Conservation (phyloP, 108 stramenopile genomes). For the Nannochloropsis gaditana region DNA sequence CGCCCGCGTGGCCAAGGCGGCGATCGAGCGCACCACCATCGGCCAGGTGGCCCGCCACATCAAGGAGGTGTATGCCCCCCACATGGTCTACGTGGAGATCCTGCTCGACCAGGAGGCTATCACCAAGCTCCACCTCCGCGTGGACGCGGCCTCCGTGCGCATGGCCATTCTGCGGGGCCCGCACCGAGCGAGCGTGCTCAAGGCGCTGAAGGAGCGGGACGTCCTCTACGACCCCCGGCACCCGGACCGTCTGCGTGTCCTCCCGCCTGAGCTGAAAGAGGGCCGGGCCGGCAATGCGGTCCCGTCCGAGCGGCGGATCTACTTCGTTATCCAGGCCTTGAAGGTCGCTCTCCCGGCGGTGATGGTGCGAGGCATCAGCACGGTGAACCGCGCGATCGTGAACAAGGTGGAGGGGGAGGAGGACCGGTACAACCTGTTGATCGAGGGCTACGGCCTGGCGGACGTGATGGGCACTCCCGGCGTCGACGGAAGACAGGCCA, state of each 20-base stretch:
- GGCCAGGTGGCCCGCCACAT: constrained; percentile 80
- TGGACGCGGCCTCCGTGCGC: constrained; percentile 63
- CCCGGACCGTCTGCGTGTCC: constrained; percentile 68
- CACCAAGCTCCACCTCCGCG: constrained; percentile 76
- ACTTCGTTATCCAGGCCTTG: constrained; percentile 83
- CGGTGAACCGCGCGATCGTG: constrained; percentile 91
- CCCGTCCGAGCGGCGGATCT: constrained; percentile 36
- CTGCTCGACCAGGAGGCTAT: constrained; percentile 85
- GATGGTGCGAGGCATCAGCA: constrained; percentile 89
- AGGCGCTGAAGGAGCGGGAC: constrained; percentile 63
- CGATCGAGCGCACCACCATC: constrained; percentile 93
- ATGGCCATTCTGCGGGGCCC: not conserved
- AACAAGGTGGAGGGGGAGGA: constrained; percentile 54
- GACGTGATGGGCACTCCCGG: constrained; percentile 93
- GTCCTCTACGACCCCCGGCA: constrained; percentile 65
- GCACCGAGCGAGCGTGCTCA: constrained; percentile 39
- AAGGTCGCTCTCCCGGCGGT: constrained; percentile 81
- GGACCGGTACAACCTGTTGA: constrained; percentile 72
- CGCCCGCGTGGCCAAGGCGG: constrained; percentile 89
- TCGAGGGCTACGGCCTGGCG: constrained; percentile 91
- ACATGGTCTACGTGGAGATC: constrained; percentile 68
- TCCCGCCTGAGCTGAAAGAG: constrained; percentile 61
- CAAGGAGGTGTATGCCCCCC: constrained; percentile 81
- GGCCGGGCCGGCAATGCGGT: constrained; percentile 16
- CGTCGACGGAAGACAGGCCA: constrained; percentile 76